A percentile compares a stretch with the other conserved stretches of the same genome.
Conservation (phyloP, 192 early-diverging fungal genomes). For the Lobosporangium transversale region DNA sequence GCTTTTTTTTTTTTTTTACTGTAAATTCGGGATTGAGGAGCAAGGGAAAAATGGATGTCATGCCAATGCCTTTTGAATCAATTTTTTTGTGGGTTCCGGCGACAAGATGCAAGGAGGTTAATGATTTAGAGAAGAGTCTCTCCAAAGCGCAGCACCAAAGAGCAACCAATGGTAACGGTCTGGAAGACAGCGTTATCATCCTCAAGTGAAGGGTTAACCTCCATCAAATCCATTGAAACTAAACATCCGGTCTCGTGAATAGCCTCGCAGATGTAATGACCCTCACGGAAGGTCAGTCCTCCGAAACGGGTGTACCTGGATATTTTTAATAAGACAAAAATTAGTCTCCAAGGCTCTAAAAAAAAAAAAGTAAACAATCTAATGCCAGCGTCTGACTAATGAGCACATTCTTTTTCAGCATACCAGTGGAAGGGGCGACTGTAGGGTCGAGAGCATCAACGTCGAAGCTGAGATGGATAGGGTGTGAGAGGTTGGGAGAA, state of each 20-base stretch:
- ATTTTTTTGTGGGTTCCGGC: too few species aligned
- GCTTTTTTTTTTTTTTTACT: too few species aligned
- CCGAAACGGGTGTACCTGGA: slow-evolving; percentile 93
- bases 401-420: too few species aligned
- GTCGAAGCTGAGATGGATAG: slow-evolving; percentile 93
- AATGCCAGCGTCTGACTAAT: too few species aligned
- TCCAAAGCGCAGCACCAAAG: slow-evolving; percentile 85
- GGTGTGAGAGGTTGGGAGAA: slow-evolving; percentile 73
- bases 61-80: too few species aligned
- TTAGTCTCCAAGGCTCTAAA: too few species aligned
- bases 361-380: too few species aligned
- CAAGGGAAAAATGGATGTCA: too few species aligned
- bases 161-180: slow-evolving; percentile 93
- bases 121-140: slow-evolving; percentile 70
- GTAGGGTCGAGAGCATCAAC: slow-evolving; percentile 96
- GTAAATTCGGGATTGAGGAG: too few species aligned
- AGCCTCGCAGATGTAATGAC: slow-evolving; percentile 96
- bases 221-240: slow-evolving; percentile 92
- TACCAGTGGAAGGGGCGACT: slow-evolving; percentile 88
- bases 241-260: slow-evolving; percentile 87
- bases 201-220: slow-evolving; percentile 92
- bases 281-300: slow-evolving; percentile 94
- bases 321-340: neutral
- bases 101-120: slow-evolving; percentile 16
- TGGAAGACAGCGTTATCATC: slow-evolving; percentile 78